Evolutionary conservation across 495 filamentous ascomycete genomes (phyloP).

Genomic region (Penicillium samsonianum): DNA sequence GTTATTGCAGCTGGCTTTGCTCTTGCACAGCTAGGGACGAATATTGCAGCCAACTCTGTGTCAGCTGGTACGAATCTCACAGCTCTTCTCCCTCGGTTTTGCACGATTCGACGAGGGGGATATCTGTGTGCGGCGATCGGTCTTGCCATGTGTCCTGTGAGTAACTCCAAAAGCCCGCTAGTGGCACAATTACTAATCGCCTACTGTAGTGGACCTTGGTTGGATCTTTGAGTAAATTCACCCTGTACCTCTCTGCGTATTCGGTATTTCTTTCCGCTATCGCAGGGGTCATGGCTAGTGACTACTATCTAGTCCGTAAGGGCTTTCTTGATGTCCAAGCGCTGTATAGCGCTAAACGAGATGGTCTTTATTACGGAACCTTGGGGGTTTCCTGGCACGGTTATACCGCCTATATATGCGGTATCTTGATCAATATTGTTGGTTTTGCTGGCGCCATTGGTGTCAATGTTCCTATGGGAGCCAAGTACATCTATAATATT

Average conservation of each 20-base stretch:
- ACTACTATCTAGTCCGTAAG: too few species aligned
- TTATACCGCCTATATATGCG: too few species aligned
- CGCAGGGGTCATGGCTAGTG: constrained; percentile 37
- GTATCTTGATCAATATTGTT: too few species aligned
- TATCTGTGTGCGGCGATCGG: constrained; percentile 83
- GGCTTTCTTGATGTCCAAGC: too few species aligned
- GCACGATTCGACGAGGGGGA: constrained; percentile 85
- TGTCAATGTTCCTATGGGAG: too few species aligned
- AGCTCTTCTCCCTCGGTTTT: constrained; percentile 75
- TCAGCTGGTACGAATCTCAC: constrained; percentile 91
- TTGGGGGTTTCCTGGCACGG: too few species aligned
- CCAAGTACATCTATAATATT: too few species aligned
- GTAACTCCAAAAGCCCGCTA: background rate
- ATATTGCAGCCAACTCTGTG: constrained; percentile 87
- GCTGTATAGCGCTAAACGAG: too few species aligned
- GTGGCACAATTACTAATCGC: constrained; percentile 7
- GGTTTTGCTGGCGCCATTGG: too few species aligned
- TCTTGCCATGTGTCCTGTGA: constrained; percentile 75
- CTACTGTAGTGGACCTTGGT: constrained; percentile 66
- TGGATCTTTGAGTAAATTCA: constrained; percentile 74
- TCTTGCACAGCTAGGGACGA: constrained; percentile 87
- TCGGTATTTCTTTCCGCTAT: constrained; percentile 89
- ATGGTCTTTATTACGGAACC: too few species aligned
- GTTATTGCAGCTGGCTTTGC: constrained; percentile 78
- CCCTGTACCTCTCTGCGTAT: constrained; percentile 85